Conservation (phyloP, 2,329 filamentous ascomycete genomes). For the Aurifilum marmelostoma region DNA sequence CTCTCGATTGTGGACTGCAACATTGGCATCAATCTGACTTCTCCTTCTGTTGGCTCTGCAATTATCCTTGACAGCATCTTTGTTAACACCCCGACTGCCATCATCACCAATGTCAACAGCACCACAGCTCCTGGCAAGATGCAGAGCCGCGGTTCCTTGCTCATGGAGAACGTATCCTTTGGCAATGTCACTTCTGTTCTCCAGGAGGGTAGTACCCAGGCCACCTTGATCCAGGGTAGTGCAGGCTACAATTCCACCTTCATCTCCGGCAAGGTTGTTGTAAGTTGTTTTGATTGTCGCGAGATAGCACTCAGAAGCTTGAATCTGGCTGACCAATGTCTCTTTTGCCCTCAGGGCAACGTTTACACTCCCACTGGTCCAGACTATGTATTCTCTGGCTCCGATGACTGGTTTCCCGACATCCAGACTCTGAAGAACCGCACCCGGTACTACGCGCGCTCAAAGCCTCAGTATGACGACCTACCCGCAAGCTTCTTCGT, state of each 20-base stretch:
- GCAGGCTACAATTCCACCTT: slow-evolving; percentile 4
- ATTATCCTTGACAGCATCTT: slow-evolving; percentile 75
- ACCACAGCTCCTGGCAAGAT: slow-evolving; percentile 35
- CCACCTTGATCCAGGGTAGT: slow-evolving; percentile 17
- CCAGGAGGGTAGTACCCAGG: slow-evolving; percentile 47
- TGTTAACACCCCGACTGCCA: slow-evolving; percentile 65
- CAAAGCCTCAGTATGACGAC: slow-evolving; percentile 69
- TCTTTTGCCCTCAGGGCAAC: slow-evolving; percentile 56
- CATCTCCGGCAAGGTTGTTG: slow-evolving; percentile 17
- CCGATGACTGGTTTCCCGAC: slow-evolving; percentile 49
- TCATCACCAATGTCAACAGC: slow-evolving; percentile 61
- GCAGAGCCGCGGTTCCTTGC: slow-evolving; percentile 47
- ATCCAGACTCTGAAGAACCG: slow-evolving; percentile 59
- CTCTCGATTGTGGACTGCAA: slow-evolving; percentile 63
- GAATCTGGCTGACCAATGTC: background rate
- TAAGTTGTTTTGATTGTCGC: background rate
- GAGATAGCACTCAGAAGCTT: background rate
- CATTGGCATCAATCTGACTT: slow-evolving; percentile 68
- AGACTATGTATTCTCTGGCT: slow-evolving; percentile 51
- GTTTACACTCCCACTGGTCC: slow-evolving; percentile 58
- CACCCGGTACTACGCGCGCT: slow-evolving; percentile 50
- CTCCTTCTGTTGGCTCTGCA: slow-evolving; percentile 71
- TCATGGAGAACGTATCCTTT: slow-evolving; percentile 53
- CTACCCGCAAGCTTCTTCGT: slow-evolving; percentile 58
- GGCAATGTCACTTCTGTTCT: slow-evolving; percentile 40